A percentile compares a stretch with the other conserved stretches of the same genome.
These are phyloP conservation scores for Talaromyces sp. DNA, from an alignment of 2,329 filamentous ascomycete genomes.

Conservation along the genomic window DNA sequence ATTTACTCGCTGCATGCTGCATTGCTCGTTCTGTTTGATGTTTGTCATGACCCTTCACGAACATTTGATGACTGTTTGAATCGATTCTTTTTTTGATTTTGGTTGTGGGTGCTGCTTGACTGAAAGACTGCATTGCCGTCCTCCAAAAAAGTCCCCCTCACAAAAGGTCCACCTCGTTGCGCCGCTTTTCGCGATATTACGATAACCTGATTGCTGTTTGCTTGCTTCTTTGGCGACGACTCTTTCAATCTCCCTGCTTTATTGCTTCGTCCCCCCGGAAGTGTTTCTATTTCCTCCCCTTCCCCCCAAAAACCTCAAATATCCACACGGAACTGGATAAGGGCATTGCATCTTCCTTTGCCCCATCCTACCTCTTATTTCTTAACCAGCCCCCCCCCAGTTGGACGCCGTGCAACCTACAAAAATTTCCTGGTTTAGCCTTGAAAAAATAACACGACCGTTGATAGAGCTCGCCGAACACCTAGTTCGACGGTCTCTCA, in stretches of 20 bases:
- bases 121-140: not conserved
- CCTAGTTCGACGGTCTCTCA: slow-evolving; percentile 28
- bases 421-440: not conserved
- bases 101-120: not conserved
- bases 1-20: slow-evolving; percentile 34
- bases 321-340: not conserved
- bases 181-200: not conserved
- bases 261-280: no score
- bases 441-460: not conserved
- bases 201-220: not conserved
- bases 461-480: slow-evolving; percentile 25
- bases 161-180: slow-evolving; percentile 7
- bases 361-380: slow-evolving; percentile 1
- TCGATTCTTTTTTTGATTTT: not conserved
- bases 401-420: slow-evolving; percentile 16
- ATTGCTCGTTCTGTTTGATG: slow-evolving; percentile 12
- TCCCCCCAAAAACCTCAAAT: not conserved
- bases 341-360: not conserved
- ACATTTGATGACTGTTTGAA: slow-evolving; percentile 29
- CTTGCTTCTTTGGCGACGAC: slow-evolving; percentile 6
- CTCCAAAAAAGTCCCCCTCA: slow-evolving; percentile 3
- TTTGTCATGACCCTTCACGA: slow-evolving; percentile 40
- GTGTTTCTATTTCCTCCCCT: not conserved
- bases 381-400: not conserved
- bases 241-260: slow-evolving; percentile 5